Percentiles rank a stretch among this genome's conserved stretches.
Evolutionary conservation across 495 filamentous ascomycete species (phyloP).

Genomic region (Hyaloscypha bicolor): DNA sequence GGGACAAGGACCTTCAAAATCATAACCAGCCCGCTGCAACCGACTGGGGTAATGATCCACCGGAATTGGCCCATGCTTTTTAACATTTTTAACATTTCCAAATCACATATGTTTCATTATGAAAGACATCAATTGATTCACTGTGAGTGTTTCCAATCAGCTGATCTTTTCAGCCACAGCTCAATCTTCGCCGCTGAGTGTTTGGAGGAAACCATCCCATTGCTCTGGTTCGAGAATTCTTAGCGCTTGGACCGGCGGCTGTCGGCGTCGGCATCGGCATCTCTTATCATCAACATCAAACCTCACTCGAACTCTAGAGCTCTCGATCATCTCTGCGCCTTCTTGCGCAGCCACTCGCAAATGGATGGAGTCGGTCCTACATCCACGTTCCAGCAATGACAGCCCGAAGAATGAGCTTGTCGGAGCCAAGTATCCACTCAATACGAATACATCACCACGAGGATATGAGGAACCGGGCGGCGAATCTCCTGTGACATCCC

Average conservation of each 20-base stretch:
- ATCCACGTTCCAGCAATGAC: slow-evolving; percentile 24
- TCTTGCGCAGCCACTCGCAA: slow-evolving; percentile 22
- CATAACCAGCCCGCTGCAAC: background rate
- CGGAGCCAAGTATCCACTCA: background rate
- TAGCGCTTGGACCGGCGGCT: background rate
- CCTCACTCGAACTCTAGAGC: background rate
- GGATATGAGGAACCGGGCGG: background rate
- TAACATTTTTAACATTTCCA: background rate
- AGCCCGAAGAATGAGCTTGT: slow-evolving; percentile 6
- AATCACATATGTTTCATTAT: background rate
- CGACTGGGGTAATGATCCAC: slow-evolving; percentile 1
- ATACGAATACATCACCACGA: slow-evolving; percentile 14
- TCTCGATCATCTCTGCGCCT: slow-evolving; percentile 14
- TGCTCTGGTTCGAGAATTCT: background rate
- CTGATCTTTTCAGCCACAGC: background rate
- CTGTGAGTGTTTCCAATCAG: background rate
- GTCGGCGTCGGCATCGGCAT: background rate
- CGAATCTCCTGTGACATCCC: slow-evolving; percentile 27
- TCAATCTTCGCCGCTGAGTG: background rate
- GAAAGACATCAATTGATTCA: background rate
- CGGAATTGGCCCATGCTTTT: background rate
- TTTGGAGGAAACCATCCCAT: background rate
- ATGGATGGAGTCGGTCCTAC: slow-evolving; percentile 33
- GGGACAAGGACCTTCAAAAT: background rate
- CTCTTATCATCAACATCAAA: slow-evolving; percentile 17